phyloP scores from a whole-genome alignment of 306 rosid species.

The Oemleria cerasiformis region DNA sequence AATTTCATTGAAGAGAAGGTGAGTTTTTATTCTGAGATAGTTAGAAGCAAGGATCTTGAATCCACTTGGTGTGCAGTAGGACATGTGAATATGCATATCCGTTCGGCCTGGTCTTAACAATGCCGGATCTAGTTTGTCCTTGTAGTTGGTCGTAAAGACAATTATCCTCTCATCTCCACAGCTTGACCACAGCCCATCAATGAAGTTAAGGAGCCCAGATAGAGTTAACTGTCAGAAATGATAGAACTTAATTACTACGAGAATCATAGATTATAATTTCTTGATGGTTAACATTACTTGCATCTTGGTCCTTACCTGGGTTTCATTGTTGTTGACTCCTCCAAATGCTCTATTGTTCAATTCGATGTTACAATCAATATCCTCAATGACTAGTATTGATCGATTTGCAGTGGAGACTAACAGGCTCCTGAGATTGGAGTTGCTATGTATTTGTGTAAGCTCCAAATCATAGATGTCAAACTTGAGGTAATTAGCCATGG shows the following conservation, averaged over 20 bases:
- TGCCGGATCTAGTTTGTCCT: constrained; percentile 45
- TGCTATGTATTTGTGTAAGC: constrained; percentile 21
- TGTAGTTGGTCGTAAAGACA: constrained; percentile 42
- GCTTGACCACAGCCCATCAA: constrained; percentile 47
- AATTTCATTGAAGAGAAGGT: constrained; percentile 35
- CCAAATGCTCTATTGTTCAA: constrained; percentile 26
- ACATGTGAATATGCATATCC: constrained; percentile 52
- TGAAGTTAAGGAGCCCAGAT: constrained; percentile 43
- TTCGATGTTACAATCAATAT: constrained; percentile 48
- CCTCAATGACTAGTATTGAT: constrained; percentile 55
- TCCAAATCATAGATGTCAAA: constrained; percentile 56
- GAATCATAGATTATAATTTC: background rate
- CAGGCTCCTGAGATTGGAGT: constrained; percentile 24
- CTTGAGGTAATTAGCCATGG: constrained; percentile 51
- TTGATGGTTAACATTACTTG: background rate
- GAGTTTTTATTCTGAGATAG: constrained; percentile 29
- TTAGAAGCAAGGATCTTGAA: constrained; percentile 38
- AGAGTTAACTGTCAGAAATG: constrained; percentile 38
- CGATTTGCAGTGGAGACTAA: constrained; percentile 39
- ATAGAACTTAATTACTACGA: background rate
- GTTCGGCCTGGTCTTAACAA: constrained; percentile 53
- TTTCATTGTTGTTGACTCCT: constrained; percentile 5
- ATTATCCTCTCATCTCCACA: constrained; percentile 42
- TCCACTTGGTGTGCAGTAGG: constrained; percentile 35
- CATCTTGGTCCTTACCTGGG: constrained; percentile 21